Evolutionary conservation across 441 rosid genomes (phyloP).

Genomic region (Gossypium aridum): DNA sequence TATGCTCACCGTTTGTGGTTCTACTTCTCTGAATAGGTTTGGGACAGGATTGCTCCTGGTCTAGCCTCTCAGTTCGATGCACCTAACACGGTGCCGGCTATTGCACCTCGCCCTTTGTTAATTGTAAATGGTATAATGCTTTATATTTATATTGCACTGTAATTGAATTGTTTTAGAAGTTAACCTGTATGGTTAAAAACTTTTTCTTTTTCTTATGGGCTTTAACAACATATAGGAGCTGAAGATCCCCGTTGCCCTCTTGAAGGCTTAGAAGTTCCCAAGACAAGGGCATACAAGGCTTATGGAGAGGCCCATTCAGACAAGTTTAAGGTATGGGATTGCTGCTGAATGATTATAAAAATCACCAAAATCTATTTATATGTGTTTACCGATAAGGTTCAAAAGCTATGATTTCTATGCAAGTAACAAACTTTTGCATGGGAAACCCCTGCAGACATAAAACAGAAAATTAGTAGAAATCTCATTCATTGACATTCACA

Average conservation of each 20-base stretch:
- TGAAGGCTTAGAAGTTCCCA: constrained; percentile 54
- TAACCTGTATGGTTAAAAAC: background rate
- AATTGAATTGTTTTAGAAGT: background rate
- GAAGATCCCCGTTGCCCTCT: constrained; percentile 83
- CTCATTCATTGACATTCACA: background rate
- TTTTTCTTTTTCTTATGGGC: background rate
- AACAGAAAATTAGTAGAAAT: background rate
- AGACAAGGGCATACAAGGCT: constrained; percentile 36
- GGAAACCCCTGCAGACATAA: background rate
- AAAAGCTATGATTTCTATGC: background rate
- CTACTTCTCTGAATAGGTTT: constrained; percentile 48
- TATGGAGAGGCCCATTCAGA: constrained; percentile 33
- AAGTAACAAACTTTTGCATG: background rate
- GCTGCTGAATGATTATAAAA: background rate
- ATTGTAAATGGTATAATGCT: constrained; percentile 54
- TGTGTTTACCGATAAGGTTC: background rate
- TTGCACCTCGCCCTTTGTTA: constrained; percentile 73
- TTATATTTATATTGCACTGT: background rate
- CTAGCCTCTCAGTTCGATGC: constrained; percentile 73
- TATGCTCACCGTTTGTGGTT: constrained; percentile 2
- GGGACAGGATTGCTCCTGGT: constrained; percentile 94
- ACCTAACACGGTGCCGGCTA: constrained; percentile 59
- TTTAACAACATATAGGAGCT: constrained; percentile 34
- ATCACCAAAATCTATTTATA: background rate
- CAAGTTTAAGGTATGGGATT: constrained; percentile 56